Base-by-base conservation (phyloP, 1,139 yeast genomes). In the Hansenula sp. region DNA sequence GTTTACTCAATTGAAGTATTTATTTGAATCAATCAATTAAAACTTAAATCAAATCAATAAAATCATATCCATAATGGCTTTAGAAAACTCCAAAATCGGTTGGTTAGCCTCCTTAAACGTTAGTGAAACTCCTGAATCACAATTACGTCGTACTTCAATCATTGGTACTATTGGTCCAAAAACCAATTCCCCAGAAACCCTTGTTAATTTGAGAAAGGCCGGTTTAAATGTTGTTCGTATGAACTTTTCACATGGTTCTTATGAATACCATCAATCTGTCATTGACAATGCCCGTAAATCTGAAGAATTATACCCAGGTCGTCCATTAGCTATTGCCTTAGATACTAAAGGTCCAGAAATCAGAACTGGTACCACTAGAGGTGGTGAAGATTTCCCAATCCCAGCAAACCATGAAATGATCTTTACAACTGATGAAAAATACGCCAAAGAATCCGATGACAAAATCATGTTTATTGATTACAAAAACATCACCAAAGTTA, bases 261-360 rank as follows among this genome's bases (percentile, higher is more conserved):
- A 94, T 73, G 96, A 88, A 62, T 93, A 93, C 81, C 99, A 93
- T 72, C 96, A 91, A 74, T 75, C 89, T 51, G 99, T 94, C 60
- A 75, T 93, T 70, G 97, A 93, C 78, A 91, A 93, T 66, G 89
- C 97, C 59, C 86, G 95, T 73, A 83, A 88, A 71, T 90, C 98
- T 49, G 97, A 88, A 72, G 83, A 83, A 69, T 69, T 84, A 48
- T 90, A 84, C 70, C 81, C 87, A 54, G 98, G 98, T 60, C 87
- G 98, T 76, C 99, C 98, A 45, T 78, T 93, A 63, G 98, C 96
- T 52, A 90, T 93, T 71, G 99, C 99, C 55, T 81, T 93, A 62
- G 99, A 93, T 71, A 94, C 99, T 68, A 94, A 93, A 80, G 99
- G 99, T 58, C 99, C 99, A 54, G 99, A 94, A 76, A 93, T 93